Conservation (phyloP, 805 yeast genomes). For the Saccharomyces jurei region DNA sequence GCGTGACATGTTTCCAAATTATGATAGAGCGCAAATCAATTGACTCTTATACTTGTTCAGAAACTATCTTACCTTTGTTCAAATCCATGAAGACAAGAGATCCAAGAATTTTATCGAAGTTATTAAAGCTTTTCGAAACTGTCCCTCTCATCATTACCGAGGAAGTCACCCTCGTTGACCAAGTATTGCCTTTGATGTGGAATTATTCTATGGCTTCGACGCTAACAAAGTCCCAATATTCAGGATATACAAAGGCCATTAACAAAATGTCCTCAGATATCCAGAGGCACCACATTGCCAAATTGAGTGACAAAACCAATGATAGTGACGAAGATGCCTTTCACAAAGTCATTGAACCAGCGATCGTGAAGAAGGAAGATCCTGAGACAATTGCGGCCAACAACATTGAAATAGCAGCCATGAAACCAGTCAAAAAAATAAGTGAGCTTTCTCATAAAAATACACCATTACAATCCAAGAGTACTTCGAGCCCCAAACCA, state of each 20-base stretch:
- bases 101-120: conserved; percentile 47
- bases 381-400: conserved; percentile 20
- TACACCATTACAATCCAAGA: not conserved
- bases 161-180: conserved; percentile 42
- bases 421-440: conserved; percentile 18
- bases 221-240: conserved; percentile 37
- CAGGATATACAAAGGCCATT: conserved; percentile 32
- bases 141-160: conserved; percentile 36
- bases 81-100: conserved; percentile 71
- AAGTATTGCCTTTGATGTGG: conserved; percentile 48
- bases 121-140: conserved; percentile 37
- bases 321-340: conserved; percentile 20
- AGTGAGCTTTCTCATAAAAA: not conserved
- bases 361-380: conserved; percentile 11
- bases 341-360: conserved; percentile 18
- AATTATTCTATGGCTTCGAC: conserved; percentile 40
- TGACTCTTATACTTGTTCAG: conserved; percentile 64
- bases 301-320: conserved; percentile 22
- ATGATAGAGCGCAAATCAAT: conserved; percentile 53
- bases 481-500: not conserved
- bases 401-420: conserved; percentile 18
- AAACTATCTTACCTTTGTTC: conserved; percentile 74
- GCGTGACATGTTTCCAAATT: conserved; percentile 51
- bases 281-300: conserved; percentile 36
- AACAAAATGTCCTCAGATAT: conserved; percentile 36